Percentiles rank a stretch among this genome's conserved stretches.
Evolutionary conservation across 179 eudicot genomes (phyloP).

Genomic region (Gypsophila paniculata): DNA sequence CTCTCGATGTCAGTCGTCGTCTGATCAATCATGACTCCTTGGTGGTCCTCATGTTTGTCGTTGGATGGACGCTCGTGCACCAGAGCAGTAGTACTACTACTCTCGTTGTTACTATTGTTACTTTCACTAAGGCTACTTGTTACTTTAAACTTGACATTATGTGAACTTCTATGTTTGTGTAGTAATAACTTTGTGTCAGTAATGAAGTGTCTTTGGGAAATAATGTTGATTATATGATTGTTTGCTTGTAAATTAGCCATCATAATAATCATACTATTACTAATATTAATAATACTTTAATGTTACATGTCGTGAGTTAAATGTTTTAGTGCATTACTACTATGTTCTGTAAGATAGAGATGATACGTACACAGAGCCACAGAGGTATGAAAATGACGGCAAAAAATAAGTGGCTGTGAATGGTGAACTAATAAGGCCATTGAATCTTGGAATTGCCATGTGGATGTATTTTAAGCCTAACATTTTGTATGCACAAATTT

Average conservation of each 20-base stretch:
- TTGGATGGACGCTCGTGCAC: constrained; percentile 29
- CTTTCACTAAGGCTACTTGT: constrained; percentile 16
- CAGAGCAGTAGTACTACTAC: constrained; percentile 18
- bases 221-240: constrained; percentile 17
- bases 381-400: neutral
- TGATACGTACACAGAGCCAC: neutral
- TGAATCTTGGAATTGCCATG: constrained; percentile 19
- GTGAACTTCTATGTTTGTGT: neutral
- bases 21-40: constrained; percentile 21
- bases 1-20: constrained; percentile 25
- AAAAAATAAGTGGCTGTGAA: constrained; percentile 22
- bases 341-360: neutral
- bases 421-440: constrained; percentile 15
- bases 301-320: neutral
- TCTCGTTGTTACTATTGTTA: neutral
- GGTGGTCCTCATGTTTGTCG: constrained; percentile 12
- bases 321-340: neutral
- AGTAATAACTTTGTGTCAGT: neutral
- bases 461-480: constrained; percentile 20
- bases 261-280: neutral
- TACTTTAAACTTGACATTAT: neutral
- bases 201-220: constrained; percentile 19
- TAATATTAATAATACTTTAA: neutral
- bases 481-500: constrained; percentile 1
- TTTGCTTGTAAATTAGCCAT: constrained; percentile 32